These are phyloP conservation scores for Drechslera avenae DNA, from an alignment of 2,329 filamentous ascomycete species.

Conservation along the genomic window DNA sequence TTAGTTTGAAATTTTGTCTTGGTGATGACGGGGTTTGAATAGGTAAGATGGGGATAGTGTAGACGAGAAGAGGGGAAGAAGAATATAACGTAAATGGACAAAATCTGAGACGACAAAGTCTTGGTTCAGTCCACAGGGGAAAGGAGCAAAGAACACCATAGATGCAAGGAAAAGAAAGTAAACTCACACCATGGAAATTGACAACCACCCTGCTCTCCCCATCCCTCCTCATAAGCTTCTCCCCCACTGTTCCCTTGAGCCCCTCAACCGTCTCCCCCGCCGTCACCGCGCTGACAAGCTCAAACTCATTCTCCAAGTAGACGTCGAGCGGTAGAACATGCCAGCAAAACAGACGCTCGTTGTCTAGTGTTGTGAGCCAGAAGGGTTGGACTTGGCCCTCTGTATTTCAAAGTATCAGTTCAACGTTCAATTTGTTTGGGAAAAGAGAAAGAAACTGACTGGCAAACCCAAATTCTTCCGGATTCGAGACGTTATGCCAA, in stretches of 20 bases:
- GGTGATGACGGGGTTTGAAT: no score
- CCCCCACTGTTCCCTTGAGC: conserved; percentile 56
- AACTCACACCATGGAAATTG: conserved; percentile 67
- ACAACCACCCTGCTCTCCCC: conserved; percentile 60
- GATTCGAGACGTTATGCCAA: conserved; percentile 74
- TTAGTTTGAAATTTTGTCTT: no score
- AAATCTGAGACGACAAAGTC: no score
- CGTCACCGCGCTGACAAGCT: conserved; percentile 50
- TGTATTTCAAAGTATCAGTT: conserved; percentile 40
- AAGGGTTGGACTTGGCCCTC: conserved; percentile 91
- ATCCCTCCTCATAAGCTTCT: conserved; percentile 58
- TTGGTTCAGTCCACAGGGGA: no score
- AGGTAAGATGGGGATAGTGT: no score
- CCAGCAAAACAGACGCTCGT: conserved; percentile 83
- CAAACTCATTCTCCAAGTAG: conserved; percentile 72
- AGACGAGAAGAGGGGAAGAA: neutral
- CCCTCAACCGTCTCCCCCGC: conserved; percentile 51
- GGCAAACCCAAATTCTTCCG: conserved; percentile 84
- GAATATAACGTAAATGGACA: no score
- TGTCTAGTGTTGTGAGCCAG: conserved; percentile 73
- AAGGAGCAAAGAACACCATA: no score
- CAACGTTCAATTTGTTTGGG: neutral
- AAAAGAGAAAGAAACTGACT: conserved; percentile 57
- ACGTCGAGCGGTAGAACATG: conserved; percentile 81
- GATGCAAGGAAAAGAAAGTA: conserved; percentile 5